Evolutionary conservation across 2,329 filamentous ascomycete genomes (phyloP).

Genomic region (Colletotrichum lini): DNA sequence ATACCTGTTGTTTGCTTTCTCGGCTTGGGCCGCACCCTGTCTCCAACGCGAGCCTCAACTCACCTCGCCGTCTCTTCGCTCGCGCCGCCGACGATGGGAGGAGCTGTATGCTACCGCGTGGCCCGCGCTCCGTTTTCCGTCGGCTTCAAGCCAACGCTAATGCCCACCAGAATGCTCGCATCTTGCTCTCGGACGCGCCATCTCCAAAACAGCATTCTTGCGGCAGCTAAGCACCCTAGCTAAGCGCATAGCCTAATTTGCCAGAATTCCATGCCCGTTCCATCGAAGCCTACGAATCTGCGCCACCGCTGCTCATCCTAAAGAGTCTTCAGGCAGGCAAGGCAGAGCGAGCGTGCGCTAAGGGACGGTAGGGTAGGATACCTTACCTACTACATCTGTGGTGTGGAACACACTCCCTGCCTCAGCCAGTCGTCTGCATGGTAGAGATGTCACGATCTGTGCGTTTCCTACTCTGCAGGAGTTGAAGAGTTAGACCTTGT

Average conservation of each 20-base stretch:
- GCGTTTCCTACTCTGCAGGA: background rate
- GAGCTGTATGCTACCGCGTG: slow-evolving; percentile 19
- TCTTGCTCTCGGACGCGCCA: slow-evolving; percentile 35
- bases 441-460: slow-evolving; percentile 3
- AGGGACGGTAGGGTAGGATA: slow-evolving; percentile 22
- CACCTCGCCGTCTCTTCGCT: slow-evolving; percentile 1
- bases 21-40: slow-evolving; percentile 27
- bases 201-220: slow-evolving; percentile 31
- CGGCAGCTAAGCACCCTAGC: slow-evolving; percentile 22
- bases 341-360: slow-evolving; percentile 14
- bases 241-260: slow-evolving; percentile 33
- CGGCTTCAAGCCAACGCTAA: slow-evolving; percentile 31
- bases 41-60: slow-evolving; percentile 33
- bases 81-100: slow-evolving; percentile 7
- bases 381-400: slow-evolving; percentile 30
- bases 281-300: slow-evolving; percentile 28
- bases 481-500: background rate
- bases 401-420: slow-evolving; percentile 30
- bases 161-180: slow-evolving; percentile 36
- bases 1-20: slow-evolving; percentile 20
- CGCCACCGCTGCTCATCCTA: slow-evolving; percentile 27
- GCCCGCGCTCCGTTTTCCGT: slow-evolving; percentile 20
- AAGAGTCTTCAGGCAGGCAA: slow-evolving; percentile 24
- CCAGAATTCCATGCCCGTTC: slow-evolving; percentile 30
- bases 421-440: slow-evolving; percentile 4